Base-by-base conservation (phyloP, 305 asterid genomes). In the Fraxinus angustifolia region DNA sequence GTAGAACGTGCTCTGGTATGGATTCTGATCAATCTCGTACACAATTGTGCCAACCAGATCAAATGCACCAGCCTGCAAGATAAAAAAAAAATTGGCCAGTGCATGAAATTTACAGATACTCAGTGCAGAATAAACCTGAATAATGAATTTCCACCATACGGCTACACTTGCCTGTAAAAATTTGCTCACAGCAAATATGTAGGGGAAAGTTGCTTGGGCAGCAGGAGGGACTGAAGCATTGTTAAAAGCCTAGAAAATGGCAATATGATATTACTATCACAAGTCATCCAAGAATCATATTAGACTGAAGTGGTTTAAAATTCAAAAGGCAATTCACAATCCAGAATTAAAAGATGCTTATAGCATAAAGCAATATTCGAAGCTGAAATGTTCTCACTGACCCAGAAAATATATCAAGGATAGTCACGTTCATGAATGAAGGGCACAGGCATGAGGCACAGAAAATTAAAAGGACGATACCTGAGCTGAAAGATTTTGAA, bases 141-240 rank as follows among this genome's bases (percentile, higher is more conserved):
- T 12, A 40, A 30, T 17, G 67, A 73, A 73, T 34, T 16, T 78
- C 30, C 28, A 76, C 8, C 35, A 28, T 65, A 80, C 48, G 12
- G 56, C 62, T 16, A 68, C 82, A 56, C 83, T 86, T 87, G 92
- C 99, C 96, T 96, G 99, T 83, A 96, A 90, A 88, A 96, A 96
- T 91, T 96, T 96, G 98, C 97, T 96, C 75, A 96, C 91, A 56
- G 88, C 96, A 83, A 91, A 96, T 79, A 90, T 80, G 82, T 96
- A 96, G 16, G 97, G 97, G 86, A 92, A 96, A 31, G 98, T 77
- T 75, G 99, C 97, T 90, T 96, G 99, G 73, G 92, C 87, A 16
- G 93, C 90, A 84, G 96, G 90, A 34, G 98, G 98, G 81, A 96
- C 98, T 48, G 98, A 90, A 48, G 98, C 97, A 56, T 93, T 94